Percentiles rank a stretch among this genome's conserved stretches.
Conservation (phyloP, 2,329 filamentous ascomycete genomes). For the Exophiala calicioides region DNA sequence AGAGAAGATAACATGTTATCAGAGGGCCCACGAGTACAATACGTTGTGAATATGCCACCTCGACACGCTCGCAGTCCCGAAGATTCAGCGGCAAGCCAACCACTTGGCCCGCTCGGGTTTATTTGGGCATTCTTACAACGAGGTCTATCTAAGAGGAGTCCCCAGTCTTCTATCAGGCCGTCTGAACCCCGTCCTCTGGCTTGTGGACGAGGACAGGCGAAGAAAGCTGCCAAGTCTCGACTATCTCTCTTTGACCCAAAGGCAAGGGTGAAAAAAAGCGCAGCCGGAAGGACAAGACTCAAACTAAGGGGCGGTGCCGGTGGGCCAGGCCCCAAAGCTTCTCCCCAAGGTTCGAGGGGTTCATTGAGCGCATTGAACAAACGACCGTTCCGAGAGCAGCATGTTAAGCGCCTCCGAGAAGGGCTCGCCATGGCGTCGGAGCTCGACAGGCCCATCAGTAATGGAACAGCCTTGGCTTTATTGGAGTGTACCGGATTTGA, state of each 20-base stretch:
- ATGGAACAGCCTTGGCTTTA: too few relatives aligned
- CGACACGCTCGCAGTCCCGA: conserved; percentile 20
- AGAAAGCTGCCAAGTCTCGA: neutral
- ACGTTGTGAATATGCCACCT: conserved; percentile 27
- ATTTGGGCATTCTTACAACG: conserved; percentile 3
- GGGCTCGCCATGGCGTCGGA: too few relatives aligned
- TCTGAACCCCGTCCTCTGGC: neutral
- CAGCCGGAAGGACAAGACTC: neutral
- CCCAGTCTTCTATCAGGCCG: neutral
- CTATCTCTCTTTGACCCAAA: conserved; percentile 8
- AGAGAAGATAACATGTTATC: conserved; percentile 19
- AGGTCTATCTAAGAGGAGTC: conserved; percentile 4
- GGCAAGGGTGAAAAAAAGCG: conserved; percentile 11
- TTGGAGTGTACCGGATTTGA: too few relatives aligned
- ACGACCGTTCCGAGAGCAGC: neutral
- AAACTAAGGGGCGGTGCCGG: conserved; percentile 17
- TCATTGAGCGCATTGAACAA: neutral
- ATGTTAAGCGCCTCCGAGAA: neutral
- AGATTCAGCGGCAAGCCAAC: neutral
- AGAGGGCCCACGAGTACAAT: conserved; percentile 19
- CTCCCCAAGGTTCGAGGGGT: too few relatives aligned
- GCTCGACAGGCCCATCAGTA: too few relatives aligned
- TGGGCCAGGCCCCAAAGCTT: neutral
- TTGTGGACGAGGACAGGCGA: neutral
- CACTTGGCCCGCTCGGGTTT: conserved; percentile 7